Evolutionary conservation across 2,329 filamentous ascomycete genomes (phyloP).

Genomic region (Sclerotinia borealis): DNA sequence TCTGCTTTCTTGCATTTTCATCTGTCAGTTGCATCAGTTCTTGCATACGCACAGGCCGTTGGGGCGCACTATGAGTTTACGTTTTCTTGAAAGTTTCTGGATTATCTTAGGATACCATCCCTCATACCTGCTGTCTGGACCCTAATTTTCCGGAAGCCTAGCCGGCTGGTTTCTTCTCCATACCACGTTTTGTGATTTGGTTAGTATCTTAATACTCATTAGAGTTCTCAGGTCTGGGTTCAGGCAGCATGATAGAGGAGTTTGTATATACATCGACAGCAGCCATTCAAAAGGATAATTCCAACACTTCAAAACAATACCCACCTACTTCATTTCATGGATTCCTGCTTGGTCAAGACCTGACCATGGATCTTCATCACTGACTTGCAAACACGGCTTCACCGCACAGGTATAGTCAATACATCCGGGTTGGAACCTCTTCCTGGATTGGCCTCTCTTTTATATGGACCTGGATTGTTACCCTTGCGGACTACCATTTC

Average conservation of each 20-base stretch:
- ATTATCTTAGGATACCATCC: constrained; percentile 26
- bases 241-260: constrained; percentile 23
- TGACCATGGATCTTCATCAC: constrained; percentile 12
- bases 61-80: constrained; percentile 21
- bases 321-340: constrained; percentile 3
- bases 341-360: constrained; percentile 10
- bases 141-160: constrained; percentile 21
- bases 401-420: constrained; percentile 13
- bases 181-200: constrained; percentile 15
- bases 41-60: constrained; percentile 31
- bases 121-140: constrained; percentile 31
- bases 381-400: constrained; percentile 2
- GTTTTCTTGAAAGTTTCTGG: constrained; percentile 20
- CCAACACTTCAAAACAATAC: constrained; percentile 9
- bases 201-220: constrained; percentile 23
- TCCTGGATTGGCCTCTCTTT: constrained; percentile 2
- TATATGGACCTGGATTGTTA: constrained; percentile 6
- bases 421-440: constrained; percentile 7
- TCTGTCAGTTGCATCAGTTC: constrained; percentile 31
- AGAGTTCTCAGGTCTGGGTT: constrained; percentile 18
- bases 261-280: constrained; percentile 23
- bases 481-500: not conserved
- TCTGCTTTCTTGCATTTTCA: constrained; percentile 18
- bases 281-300: constrained; percentile 18
- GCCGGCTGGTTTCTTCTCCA: constrained; percentile 14